Evolutionary conservation across 768 basidiomycete genomes (phyloP).

Genomic region (Pulveroboletus sp.): DNA sequence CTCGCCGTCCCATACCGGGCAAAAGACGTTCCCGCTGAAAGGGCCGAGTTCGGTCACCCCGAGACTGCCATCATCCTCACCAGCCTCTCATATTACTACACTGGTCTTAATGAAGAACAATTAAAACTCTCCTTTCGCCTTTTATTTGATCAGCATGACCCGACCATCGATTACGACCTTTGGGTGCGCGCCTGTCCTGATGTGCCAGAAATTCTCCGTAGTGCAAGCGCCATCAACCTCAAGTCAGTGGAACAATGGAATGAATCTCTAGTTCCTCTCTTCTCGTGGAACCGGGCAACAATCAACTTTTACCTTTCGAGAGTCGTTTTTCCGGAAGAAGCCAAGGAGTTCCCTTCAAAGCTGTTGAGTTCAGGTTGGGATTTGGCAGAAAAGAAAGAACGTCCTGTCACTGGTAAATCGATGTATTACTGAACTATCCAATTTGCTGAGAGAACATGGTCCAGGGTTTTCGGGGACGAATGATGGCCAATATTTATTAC

Average conservation of each 20-base stretch:
- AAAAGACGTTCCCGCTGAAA: constrained; percentile 22
- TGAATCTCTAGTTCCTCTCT: constrained; percentile 30
- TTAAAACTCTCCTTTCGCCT: constrained; percentile 15
- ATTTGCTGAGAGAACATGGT: constrained; percentile 7
- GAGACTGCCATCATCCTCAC: constrained; percentile 18
- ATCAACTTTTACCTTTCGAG: constrained; percentile 45
- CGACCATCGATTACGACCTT: constrained; percentile 13
- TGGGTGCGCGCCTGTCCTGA: constrained; percentile 20
- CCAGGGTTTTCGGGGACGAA: constrained; percentile 38
- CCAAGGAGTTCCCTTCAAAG: constrained; percentile 19
- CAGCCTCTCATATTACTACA: constrained; percentile 22
- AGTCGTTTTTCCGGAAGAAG: constrained; percentile 46
- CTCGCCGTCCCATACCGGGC: constrained; percentile 29
- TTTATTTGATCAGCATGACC: constrained; percentile 16
- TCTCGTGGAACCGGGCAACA: constrained; percentile 23
- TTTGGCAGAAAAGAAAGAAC: not conserved
- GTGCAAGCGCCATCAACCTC: constrained; percentile 41
- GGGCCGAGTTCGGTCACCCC: constrained; percentile 28
- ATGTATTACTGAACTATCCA: not conserved
- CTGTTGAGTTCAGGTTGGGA: constrained; percentile 17
- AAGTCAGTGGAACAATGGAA: constrained; percentile 34
- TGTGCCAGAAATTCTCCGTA: constrained; percentile 31
- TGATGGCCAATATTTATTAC: constrained; percentile 34
- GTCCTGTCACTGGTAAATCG: not conserved
- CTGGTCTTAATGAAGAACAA: constrained; percentile 19